Percentiles rank a stretch among this genome's conserved stretches.
Evolutionary conservation across 2,329 filamentous ascomycete species (phyloP).

Genomic region (Hypoxylon sp.): DNA sequence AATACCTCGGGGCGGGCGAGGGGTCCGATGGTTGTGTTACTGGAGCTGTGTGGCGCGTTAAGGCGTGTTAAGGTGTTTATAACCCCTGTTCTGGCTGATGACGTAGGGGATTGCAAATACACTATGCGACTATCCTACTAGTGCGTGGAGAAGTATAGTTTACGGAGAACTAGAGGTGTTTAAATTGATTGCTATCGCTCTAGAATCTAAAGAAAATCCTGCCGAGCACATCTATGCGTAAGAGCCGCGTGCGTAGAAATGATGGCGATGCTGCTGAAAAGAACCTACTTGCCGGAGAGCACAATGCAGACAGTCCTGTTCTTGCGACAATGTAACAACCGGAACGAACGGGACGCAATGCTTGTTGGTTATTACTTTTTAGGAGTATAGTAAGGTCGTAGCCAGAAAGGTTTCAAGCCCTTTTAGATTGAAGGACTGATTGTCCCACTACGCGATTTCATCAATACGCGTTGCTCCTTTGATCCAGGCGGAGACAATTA

Average conservation of each 20-base stretch:
- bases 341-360: not conserved
- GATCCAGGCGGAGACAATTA: slow-evolving; percentile 8
- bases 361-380: not conserved
- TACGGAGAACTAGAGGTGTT: not conserved
- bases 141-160: not conserved
- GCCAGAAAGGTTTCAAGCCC: not conserved
- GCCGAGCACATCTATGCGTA: not conserved
- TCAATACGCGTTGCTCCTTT: not conserved
- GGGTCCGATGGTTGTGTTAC: not conserved
- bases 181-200: not conserved
- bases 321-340: not conserved
- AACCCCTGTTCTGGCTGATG: not conserved
- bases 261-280: not conserved
- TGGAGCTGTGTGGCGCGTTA: not conserved
- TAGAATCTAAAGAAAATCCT: not conserved
- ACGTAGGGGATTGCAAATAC: not conserved
- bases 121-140: not conserved
- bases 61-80: not conserved
- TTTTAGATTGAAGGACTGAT: not conserved
- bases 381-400: not conserved
- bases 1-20: not conserved
- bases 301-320: not conserved
- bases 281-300: not conserved
- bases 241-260: not conserved
- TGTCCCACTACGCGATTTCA: slow-evolving; percentile 8